Evolutionary conservation across 2,329 filamentous ascomycete species (phyloP).

Genomic region (Beauveria sp.): DNA sequence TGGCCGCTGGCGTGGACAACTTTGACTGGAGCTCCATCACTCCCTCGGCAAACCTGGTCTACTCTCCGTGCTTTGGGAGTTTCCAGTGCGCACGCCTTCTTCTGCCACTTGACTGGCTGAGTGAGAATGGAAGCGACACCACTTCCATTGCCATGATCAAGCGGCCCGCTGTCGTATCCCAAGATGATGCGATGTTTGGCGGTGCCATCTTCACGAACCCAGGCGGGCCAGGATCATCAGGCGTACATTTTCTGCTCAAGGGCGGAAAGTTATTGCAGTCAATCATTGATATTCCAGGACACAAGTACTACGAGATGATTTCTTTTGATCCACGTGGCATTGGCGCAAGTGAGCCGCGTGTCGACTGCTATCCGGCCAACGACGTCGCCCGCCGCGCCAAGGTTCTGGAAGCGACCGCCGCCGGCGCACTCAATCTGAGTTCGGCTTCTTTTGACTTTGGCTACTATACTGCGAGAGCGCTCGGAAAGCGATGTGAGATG

Average conservation of each 20-base stretch:
- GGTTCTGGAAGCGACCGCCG: slow-evolving; percentile 23
- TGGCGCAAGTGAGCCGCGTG: slow-evolving; percentile 26
- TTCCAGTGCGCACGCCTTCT: slow-evolving; percentile 34
- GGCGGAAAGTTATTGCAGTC: slow-evolving; percentile 22
- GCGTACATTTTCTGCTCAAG: slow-evolving; percentile 22
- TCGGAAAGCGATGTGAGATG: slow-evolving; percentile 23
- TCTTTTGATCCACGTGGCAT: slow-evolving; percentile 39
- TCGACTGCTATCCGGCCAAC: slow-evolving; percentile 30
- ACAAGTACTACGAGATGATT: slow-evolving; percentile 32
- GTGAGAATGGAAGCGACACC: slow-evolving; percentile 19
- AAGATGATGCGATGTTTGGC: slow-evolving; percentile 29
- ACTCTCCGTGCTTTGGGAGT: slow-evolving; percentile 30
- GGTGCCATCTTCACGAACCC: slow-evolving; percentile 37
- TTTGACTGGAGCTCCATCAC: slow-evolving; percentile 30
- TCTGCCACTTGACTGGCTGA: slow-evolving; percentile 36
- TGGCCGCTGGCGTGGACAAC: not conserved
- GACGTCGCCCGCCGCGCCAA: slow-evolving; percentile 22
- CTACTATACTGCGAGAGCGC: slow-evolving; percentile 19
- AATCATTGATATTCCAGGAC: slow-evolving; percentile 18
- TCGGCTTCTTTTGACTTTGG: slow-evolving; percentile 18
- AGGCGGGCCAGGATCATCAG: slow-evolving; percentile 36
- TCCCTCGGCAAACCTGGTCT: slow-evolving; percentile 28
- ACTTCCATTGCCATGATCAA: slow-evolving; percentile 34
- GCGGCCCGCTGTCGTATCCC: slow-evolving; percentile 31
- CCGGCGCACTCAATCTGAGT: slow-evolving; percentile 19